phyloP scores from a whole-genome alignment of 1,284 basidiomycete genomes.

The Ustilago esculenta region DNA sequence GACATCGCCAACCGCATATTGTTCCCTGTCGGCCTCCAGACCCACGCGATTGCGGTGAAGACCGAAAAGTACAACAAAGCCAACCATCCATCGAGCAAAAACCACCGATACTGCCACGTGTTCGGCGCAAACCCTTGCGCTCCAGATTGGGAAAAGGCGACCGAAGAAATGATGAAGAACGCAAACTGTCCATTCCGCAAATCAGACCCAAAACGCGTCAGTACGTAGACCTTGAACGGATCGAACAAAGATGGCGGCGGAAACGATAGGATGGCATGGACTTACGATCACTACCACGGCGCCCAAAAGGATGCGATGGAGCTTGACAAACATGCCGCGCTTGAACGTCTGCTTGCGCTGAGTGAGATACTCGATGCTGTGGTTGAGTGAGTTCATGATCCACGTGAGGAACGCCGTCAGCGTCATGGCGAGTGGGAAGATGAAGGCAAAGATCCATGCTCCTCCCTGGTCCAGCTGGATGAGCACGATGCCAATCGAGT shows the following conservation, averaged over 20 bases:
- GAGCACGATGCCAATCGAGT: conserved; percentile 63
- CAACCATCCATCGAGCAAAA: conserved; percentile 95
- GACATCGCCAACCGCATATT: conserved; percentile 76
- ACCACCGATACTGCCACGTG: conserved; percentile 95
- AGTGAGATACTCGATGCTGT: conserved; percentile 57
- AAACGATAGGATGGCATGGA: neutral
- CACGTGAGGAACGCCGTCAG: conserved; percentile 93
- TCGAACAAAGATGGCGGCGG: neutral
- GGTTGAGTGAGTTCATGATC: conserved; percentile 70
- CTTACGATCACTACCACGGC: conserved; percentile 81
- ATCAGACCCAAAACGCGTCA: too few species aligned
- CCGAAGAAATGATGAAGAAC: conserved; percentile 91
- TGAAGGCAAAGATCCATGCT: conserved; percentile 69
- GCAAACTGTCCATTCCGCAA: conserved; percentile 66
- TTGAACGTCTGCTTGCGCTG: conserved; percentile 65
- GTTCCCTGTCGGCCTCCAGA: conserved; percentile 92
- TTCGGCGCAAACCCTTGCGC: conserved; percentile 92
- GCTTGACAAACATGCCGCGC: conserved; percentile 69
- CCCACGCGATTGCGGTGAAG: conserved; percentile 83
- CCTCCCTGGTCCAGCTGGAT: conserved; percentile 78
- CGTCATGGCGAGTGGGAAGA: conserved; percentile 92
- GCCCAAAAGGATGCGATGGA: conserved; percentile 86
- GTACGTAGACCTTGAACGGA: too few species aligned
- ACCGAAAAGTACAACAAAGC: conserved; percentile 73
- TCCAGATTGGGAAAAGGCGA: conserved; percentile 88